Conservation (phyloP, 805 yeast genomes). For the Metschnikowia henanensis region DNA sequence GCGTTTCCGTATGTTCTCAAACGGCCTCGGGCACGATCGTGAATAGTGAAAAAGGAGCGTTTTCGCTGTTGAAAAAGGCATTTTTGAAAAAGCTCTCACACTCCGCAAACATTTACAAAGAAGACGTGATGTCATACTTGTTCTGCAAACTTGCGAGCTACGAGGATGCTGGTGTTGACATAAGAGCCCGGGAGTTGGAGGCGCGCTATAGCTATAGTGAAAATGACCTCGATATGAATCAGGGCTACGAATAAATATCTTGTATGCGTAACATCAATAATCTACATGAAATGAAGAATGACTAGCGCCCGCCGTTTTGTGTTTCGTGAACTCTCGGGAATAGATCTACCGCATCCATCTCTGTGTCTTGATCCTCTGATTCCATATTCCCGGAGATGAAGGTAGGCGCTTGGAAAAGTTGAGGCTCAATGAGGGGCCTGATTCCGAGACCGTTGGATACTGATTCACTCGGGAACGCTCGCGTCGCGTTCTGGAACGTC, state of each 20-base stretch:
- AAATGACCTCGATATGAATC: neutral
- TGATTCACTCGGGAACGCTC: constrained; percentile 10
- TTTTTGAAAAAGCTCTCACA: constrained; percentile 13
- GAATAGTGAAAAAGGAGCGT: constrained; percentile 2
- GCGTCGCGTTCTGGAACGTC: constrained; percentile 12
- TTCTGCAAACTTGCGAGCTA: constrained; percentile 18
- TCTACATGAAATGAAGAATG: constrained; percentile 3
- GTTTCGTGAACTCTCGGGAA: constrained; percentile 19
- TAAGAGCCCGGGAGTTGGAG: constrained; percentile 18
- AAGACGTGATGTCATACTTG: constrained; percentile 23
- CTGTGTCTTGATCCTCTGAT: constrained; percentile 29
- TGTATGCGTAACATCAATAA: neutral
- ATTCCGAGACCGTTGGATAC: constrained; percentile 11
- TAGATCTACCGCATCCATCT: constrained; percentile 30
- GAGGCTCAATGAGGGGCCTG: constrained; percentile 39
- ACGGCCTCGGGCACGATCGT: neutral
- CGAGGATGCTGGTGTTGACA: constrained; percentile 12
- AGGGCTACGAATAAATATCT: neutral
- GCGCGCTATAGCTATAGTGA: constrained; percentile 14
- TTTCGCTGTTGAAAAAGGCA: constrained; percentile 14
- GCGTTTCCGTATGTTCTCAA: constrained; percentile 11
- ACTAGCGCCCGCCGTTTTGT: constrained; percentile 4
- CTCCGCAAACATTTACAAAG: constrained; percentile 13
- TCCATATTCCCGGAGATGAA: constrained; percentile 28
- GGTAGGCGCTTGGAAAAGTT: constrained; percentile 41